Conservation (phyloP, 345 rosid genomes). For the Lagerstroemia speciosa region DNA sequence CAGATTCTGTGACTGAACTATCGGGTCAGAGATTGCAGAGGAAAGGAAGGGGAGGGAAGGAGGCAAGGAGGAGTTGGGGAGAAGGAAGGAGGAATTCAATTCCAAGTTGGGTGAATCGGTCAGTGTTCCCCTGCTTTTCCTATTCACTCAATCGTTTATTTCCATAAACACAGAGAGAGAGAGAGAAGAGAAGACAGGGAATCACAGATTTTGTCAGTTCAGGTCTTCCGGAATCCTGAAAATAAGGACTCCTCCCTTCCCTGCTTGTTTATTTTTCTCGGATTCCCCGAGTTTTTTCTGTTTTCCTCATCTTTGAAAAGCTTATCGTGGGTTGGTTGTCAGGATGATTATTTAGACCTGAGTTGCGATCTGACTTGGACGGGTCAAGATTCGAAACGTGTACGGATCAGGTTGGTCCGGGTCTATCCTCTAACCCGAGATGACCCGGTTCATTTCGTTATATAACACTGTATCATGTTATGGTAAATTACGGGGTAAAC, state of each 20-base stretch:
- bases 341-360: too few relatives aligned
- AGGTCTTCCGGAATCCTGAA: slow-evolving; percentile 57
- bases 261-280: too few relatives aligned
- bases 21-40: slow-evolving; percentile 70
- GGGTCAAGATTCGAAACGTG: too few relatives aligned
- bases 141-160: background rate
- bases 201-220: slow-evolving; percentile 31
- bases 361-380: too few relatives aligned
- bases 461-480: too few relatives aligned
- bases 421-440: too few relatives aligned
- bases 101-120: slow-evolving; percentile 22
- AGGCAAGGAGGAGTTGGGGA: background rate
- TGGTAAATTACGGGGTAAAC: too few relatives aligned
- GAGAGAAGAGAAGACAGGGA: background rate
- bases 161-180: background rate
- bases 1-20: slow-evolving; percentile 82
- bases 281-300: too few relatives aligned
- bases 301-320: too few relatives aligned
- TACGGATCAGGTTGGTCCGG: too few relatives aligned
- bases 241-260: background rate
- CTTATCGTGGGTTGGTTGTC: too few relatives aligned
- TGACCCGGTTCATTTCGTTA: too few relatives aligned
- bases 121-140: slow-evolving; percentile 4
- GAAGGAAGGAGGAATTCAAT: slow-evolving; percentile 8
- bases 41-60: slow-evolving; percentile 7